Percentiles rank a stretch among this genome's conserved stretches.
Conservation (phyloP, 1,284 basidiomycete species). For the Ustilago sp. region DNA sequence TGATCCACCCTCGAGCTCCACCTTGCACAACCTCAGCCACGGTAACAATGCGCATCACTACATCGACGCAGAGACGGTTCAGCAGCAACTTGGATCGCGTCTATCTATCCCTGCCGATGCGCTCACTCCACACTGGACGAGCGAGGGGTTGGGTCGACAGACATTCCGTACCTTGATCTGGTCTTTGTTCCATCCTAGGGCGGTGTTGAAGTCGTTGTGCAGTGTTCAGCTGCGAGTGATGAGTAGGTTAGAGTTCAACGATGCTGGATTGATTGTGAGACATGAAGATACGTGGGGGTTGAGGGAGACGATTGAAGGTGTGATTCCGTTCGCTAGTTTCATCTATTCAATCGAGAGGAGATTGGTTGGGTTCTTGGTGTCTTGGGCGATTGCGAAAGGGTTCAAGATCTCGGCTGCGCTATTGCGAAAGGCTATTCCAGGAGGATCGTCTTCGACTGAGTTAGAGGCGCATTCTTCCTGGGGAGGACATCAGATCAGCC, state of each 20-base stretch:
- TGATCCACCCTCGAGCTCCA: constrained; percentile 19
- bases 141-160: constrained; percentile 60
- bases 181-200: constrained; percentile 60
- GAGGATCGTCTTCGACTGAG: constrained; percentile 18
- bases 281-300: constrained; percentile 69
- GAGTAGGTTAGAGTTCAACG: constrained; percentile 69
- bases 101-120: constrained; percentile 63
- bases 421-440: constrained; percentile 42
- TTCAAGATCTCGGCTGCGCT: constrained; percentile 55
- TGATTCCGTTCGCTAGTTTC: constrained; percentile 63
- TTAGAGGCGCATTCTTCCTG: constrained; percentile 17
- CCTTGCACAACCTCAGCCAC: constrained; percentile 26
- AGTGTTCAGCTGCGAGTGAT: constrained; percentile 67
- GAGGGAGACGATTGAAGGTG: constrained; percentile 67
- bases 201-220: constrained; percentile 57
- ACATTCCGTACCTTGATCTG: constrained; percentile 59
- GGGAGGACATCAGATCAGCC: constrained; percentile 28
- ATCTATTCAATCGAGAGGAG: constrained; percentile 63
- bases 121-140: constrained; percentile 63
- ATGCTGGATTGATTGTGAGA: constrained; percentile 66
- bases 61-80: constrained; percentile 41
- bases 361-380: constrained; percentile 60
- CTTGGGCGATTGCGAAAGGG: constrained; percentile 62
- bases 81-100: constrained; percentile 40
- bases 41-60: constrained; percentile 35